A percentile compares a stretch with the other conserved stretches of the same genome.
These are phyloP conservation scores for Nymphaea thermarum DNA, from an alignment of 164 flowering plant species.

Conservation along the genomic window DNA sequence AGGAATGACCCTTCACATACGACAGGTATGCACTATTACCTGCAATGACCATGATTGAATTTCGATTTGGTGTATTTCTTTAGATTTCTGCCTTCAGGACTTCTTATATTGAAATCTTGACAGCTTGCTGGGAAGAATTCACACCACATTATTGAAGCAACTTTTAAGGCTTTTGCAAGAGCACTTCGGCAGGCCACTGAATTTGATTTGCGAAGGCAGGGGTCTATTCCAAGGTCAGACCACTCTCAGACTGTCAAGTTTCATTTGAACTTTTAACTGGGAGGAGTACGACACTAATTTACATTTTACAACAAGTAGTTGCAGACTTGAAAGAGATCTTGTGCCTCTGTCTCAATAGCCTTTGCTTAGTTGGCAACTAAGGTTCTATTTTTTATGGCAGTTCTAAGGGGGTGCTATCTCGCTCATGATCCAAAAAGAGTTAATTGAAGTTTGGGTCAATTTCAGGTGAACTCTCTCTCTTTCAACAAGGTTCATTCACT, in stretches of 20 bases:
- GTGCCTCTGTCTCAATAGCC: background rate
- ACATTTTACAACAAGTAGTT: background rate
- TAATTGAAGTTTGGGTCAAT: too few species aligned
- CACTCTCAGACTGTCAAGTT: background rate
- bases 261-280: background rate
- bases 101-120: background rate
- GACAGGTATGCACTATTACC: conserved; percentile 43
- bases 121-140: conserved; percentile 98
- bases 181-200: conserved; percentile 97
- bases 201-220: conserved; percentile 67
- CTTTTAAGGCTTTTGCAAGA: conserved; percentile 99
- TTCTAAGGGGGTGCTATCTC: conserved; percentile 76
- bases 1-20: conserved; percentile 96
- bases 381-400: conserved; percentile 21
- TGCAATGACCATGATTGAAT: background rate
- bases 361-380: background rate
- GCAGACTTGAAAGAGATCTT: background rate
- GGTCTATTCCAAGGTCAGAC: conserved; percentile 76
- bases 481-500: too few species aligned
- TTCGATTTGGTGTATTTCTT: background rate
- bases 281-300: background rate
- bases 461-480: too few species aligned
- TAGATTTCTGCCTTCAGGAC: background rate
- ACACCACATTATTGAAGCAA: conserved; percentile 97
- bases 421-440: conserved; percentile 24